Evolutionary conservation across 257 asterid genomes (phyloP).

Genomic region (Salvia hispanica): DNA sequence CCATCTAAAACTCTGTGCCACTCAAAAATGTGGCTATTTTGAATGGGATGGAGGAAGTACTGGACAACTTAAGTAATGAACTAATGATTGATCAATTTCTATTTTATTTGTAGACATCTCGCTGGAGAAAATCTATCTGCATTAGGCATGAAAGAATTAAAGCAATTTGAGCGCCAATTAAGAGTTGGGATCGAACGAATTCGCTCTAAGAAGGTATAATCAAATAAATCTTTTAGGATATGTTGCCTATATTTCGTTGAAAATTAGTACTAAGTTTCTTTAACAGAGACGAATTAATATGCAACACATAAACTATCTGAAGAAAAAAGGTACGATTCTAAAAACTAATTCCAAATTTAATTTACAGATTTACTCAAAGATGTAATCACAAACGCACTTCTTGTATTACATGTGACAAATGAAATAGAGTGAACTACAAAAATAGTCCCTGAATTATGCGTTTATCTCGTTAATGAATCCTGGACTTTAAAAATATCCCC

Average conservation of each 20-base stretch:
- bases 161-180: constrained; percentile 58
- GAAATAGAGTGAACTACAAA: no score
- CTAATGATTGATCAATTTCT: neutral
- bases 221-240: neutral
- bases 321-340: constrained; percentile 45
- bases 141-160: constrained; percentile 61
- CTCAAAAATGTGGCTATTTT: no score
- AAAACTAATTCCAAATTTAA: neutral
- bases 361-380: neutral
- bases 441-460: no score
- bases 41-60: no score
- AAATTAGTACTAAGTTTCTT: constrained; percentile 5
- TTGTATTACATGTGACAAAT: neutral
- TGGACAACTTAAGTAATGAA: no score
- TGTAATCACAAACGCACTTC: neutral
- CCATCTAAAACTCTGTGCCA: no score
- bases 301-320: constrained; percentile 47
- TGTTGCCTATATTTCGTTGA: neutral
- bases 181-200: constrained; percentile 57
- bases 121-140: constrained; percentile 56
- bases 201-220: constrained; percentile 55
- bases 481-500: no score
- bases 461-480: no score
- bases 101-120: constrained; percentile 43
- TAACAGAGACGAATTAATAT: constrained; percentile 45